Evolutionary conservation across 2,329 filamentous ascomycete species (phyloP), one percentile per base, ranked within the genome.

Genomic region (Ophiocordyceps camponoti-rufipedis): DNA sequence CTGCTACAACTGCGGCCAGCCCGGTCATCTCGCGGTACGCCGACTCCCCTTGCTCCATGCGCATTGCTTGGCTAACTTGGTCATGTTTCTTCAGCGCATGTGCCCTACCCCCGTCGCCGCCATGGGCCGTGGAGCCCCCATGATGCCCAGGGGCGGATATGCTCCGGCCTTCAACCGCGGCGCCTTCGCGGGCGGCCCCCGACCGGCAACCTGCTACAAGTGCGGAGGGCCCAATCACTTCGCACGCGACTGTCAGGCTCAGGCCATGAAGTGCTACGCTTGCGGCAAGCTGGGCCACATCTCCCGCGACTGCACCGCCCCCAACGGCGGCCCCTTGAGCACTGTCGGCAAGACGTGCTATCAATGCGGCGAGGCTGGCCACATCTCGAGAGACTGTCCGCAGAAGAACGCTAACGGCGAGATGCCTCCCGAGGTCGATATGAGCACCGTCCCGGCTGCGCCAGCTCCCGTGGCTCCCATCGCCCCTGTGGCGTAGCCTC

Each of bases 321-420:
- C 91, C 52, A 96, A 96, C 64, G 91, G 91, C 47, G 91, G 91
- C 23, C 87, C 89, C 42, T 74, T 96, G 54, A 95, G 91, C 75
- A 93, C 86, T 52, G 86, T 85, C 51, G 89, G 89, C 60, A 98
- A 96, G 79, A 94, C 88, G 52, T 98, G 91, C 78, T 98, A 98
- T 72, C 83, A 88, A 65, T 98, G 91, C 62, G 86, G 89, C 53
- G 85, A 95, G 70, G 79, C 87, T 48, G 91, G 91, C 45, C 89
- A 96, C 67, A 96, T 96, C 65, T 94, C 86, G 48, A 83, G 89
- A 51, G 89, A 96, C 56, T 95, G 91, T 72, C 83, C 87, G 48
- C 65, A 87, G 77, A 80, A 82, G 77, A 65, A 59, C 54, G 62
- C 65, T 51, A 67, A 64, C 54, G 69, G 67, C 54, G 73, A 76